Percentiles rank a stretch among this genome's conserved stretches.
Conservation (phyloP, 768 basidiomycete genomes). For the Xerocomus brunneocitrinus region DNA sequence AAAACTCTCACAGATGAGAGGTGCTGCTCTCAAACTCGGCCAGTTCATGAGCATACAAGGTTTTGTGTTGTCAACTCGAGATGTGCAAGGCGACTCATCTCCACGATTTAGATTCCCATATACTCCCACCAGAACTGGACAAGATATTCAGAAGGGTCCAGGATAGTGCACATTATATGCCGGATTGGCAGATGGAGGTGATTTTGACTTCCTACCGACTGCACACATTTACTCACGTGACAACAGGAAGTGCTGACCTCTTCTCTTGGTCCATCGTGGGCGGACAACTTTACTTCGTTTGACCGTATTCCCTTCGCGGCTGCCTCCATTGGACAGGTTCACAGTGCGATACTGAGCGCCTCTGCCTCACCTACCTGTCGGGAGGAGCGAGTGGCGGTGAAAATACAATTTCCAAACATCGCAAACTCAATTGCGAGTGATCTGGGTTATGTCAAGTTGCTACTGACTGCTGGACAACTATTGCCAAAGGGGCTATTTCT, state of each 20-base stretch:
- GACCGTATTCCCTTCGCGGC: conserved; percentile 88
- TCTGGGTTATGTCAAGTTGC: conserved; percentile 74
- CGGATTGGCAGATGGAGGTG: conserved; percentile 97
- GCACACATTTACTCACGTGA: not conserved
- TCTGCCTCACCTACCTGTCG: conserved; percentile 48
- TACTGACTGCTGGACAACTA: conserved; percentile 75
- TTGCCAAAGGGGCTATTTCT: conserved; percentile 88
- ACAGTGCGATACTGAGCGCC: conserved; percentile 61
- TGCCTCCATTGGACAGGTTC: conserved; percentile 97
- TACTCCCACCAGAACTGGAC: conserved; percentile 84
- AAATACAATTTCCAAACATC: conserved; percentile 95
- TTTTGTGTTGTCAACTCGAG: conserved; percentile 15
- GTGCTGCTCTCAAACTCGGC: conserved; percentile 93
- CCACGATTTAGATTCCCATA: conserved; percentile 65
- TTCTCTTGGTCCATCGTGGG: conserved; percentile 79
- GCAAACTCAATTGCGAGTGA: conserved; percentile 83
- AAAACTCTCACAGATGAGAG: conserved; percentile 93
- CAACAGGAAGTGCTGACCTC: conserved; percentile 60
- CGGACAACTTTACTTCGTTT: conserved; percentile 64
- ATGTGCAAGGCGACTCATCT: not conserved
- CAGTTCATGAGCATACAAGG: conserved; percentile 98
- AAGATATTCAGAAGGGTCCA: conserved; percentile 87
- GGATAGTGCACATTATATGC: conserved; percentile 97
- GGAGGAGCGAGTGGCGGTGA: conserved; percentile 66
- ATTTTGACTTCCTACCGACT: conserved; percentile 4